Conservation (phyloP, 2,329 filamentous ascomycete species). For the Clarireedia sp. region DNA sequence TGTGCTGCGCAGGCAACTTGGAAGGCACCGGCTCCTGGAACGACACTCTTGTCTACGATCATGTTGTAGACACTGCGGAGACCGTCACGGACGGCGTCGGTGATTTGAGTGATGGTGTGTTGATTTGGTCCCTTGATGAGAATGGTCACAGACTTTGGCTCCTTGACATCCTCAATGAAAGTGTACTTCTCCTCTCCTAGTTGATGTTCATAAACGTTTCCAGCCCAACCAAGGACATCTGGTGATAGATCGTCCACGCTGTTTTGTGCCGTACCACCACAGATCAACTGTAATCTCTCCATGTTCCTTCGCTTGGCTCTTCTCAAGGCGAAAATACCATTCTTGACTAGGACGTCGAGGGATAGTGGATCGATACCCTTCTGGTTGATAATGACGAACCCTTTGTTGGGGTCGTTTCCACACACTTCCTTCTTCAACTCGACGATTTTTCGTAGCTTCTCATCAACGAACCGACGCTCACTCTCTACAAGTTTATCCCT, state of each 20-base stretch:
- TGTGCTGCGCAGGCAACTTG: constrained; percentile 88
- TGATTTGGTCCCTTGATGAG: constrained; percentile 97
- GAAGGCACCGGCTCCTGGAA: constrained; percentile 91
- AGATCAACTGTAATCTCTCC: constrained; percentile 93
- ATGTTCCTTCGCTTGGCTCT: constrained; percentile 98
- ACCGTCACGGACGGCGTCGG: constrained; percentile 90
- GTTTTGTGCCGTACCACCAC: constrained; percentile 87
- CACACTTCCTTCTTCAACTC: constrained; percentile 97
- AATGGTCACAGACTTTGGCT: constrained; percentile 94
- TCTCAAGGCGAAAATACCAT: constrained; percentile 89
- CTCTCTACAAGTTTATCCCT: constrained; percentile 97
- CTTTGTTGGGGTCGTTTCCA: constrained; percentile 85
- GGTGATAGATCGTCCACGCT: constrained; percentile 88
- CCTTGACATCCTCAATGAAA: constrained; percentile 97
- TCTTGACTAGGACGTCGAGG: constrained; percentile 93
- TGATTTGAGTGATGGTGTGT: constrained; percentile 95
- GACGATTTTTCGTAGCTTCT: constrained; percentile 95
- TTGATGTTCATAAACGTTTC: constrained; percentile 93
- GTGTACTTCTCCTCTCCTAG: constrained; percentile 99
- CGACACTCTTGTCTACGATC: constrained; percentile 95
- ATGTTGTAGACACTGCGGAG: constrained; percentile 97
- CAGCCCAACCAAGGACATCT: constrained; percentile 89
- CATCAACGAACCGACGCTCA: constrained; percentile 89
- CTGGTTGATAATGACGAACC: constrained; percentile 97
- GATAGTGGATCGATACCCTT: constrained; percentile 98